phyloP scores from a whole-genome alignment of 179 eudicot genomes.

The Actinidia chinensis region DNA sequence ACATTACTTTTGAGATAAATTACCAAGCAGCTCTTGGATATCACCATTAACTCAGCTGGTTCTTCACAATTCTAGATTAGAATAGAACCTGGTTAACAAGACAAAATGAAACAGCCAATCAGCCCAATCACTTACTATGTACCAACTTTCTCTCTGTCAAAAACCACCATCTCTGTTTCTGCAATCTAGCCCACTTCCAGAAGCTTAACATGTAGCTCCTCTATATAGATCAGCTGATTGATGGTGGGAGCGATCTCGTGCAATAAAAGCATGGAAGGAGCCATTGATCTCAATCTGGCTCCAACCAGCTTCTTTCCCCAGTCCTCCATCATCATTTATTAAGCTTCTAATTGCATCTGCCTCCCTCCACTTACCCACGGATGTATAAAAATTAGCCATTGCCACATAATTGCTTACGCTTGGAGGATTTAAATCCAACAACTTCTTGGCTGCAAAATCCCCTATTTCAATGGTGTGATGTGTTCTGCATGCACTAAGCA shows the following conservation, averaged over 20 bases:
- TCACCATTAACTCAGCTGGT: too few species aligned
- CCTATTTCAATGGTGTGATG: background rate
- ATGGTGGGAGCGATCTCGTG: background rate
- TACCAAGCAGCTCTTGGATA: too few species aligned
- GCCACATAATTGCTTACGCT: background rate
- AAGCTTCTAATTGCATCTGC: background rate
- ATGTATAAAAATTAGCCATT: constrained; percentile 2
- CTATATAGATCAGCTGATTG: background rate
- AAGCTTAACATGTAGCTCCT: background rate
- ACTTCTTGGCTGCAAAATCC: background rate
- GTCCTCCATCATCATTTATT: background rate
- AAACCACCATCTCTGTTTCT: too few species aligned
- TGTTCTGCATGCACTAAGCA: background rate
- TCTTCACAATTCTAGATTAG: too few species aligned
- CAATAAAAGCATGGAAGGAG: constrained; percentile 4
- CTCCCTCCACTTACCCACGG: constrained; percentile 7
- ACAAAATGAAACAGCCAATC: too few species aligned
- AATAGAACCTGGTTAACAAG: too few species aligned
- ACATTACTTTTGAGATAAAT: too few species aligned
- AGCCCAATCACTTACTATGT: too few species aligned
- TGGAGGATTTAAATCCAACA: background rate
- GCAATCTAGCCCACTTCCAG: too few species aligned
- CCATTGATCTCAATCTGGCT: constrained; percentile 9
- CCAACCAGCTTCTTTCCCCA: constrained; percentile 9
- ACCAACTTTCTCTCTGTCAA: too few species aligned